phyloP scores from a whole-genome alignment of 208 protist genomes.

The Balamuthia mandrillaris region DNA sequence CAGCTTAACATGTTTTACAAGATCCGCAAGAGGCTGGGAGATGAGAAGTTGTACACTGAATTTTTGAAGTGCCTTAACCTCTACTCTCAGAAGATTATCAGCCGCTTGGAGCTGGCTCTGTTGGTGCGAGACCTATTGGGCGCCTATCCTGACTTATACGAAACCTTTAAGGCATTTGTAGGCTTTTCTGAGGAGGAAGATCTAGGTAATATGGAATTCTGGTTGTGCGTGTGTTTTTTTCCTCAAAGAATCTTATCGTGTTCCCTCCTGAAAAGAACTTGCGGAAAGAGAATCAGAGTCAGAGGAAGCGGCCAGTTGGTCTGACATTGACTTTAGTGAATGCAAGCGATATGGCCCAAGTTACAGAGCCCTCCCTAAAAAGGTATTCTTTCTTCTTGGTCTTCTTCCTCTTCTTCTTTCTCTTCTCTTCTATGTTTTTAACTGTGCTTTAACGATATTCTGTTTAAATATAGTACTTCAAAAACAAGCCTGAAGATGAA shows the following conservation, averaged over 20 bases:
- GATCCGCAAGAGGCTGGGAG: conserved; percentile 33
- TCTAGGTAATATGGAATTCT: too few species aligned
- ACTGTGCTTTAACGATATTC: too few species aligned
- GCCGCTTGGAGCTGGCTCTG: conserved; percentile 58
- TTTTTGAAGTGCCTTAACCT: conserved; percentile 76
- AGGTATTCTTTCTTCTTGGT: background rate
- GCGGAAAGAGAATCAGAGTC: too few species aligned
- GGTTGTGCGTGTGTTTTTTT: too few species aligned
- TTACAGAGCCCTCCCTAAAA: conserved; percentile 67
- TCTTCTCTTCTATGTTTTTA: background rate
- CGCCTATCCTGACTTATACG: conserved; percentile 48
- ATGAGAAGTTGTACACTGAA: conserved; percentile 64
- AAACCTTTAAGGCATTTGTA: conserved; percentile 67
- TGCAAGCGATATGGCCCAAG: conserved; percentile 43
- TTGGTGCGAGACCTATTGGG: conserved; percentile 56
- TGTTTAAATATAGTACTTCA: too few species aligned
- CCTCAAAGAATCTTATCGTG: too few species aligned
- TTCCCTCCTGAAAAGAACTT: too few species aligned
- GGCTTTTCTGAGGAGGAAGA: conserved; percentile 45
- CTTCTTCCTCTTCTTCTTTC: background rate
- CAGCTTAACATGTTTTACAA: conserved; percentile 54
- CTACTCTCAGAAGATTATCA: conserved; percentile 66
- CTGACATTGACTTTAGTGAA: conserved; percentile 11
- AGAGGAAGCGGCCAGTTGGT: too few species aligned
- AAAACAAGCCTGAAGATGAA: too few species aligned